Evolutionary conservation across 1,139 yeast genomes (phyloP).

Genomic region (Pneumocystis sp.): DNA sequence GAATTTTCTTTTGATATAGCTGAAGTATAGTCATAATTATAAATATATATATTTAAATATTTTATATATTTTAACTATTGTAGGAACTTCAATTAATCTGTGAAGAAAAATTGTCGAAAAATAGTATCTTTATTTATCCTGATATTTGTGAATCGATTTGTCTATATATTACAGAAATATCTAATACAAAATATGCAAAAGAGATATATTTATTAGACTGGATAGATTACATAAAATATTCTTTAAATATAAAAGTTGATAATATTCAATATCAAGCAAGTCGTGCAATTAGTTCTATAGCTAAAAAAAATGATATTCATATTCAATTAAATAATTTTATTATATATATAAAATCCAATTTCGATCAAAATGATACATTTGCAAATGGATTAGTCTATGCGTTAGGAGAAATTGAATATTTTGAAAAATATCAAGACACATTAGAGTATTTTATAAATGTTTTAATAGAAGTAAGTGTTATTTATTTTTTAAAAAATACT

Average conservation of each 20-base stretch:
- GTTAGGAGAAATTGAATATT: neutral
- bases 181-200: neutral
- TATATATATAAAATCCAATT: neutral
- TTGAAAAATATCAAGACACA: neutral
- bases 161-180: neutral
- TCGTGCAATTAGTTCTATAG: neutral
- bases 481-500: neutral
- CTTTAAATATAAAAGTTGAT: neutral
- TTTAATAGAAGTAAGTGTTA: neutral
- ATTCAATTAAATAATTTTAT: neutral
- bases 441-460: neutral
- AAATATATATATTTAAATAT: neutral
- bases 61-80: neutral
- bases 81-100: neutral
- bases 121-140: neutral
- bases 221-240: neutral
- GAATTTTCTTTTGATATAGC: neutral
- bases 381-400: neutral
- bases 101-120: neutral
- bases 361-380: neutral
- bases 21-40: neutral
- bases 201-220: neutral
- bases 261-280: neutral
- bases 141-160: neutral
- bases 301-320: neutral